phyloP scores from a whole-genome alignment of 1,284 basidiomycete species.

The Ceratobasidium sp. region DNA sequence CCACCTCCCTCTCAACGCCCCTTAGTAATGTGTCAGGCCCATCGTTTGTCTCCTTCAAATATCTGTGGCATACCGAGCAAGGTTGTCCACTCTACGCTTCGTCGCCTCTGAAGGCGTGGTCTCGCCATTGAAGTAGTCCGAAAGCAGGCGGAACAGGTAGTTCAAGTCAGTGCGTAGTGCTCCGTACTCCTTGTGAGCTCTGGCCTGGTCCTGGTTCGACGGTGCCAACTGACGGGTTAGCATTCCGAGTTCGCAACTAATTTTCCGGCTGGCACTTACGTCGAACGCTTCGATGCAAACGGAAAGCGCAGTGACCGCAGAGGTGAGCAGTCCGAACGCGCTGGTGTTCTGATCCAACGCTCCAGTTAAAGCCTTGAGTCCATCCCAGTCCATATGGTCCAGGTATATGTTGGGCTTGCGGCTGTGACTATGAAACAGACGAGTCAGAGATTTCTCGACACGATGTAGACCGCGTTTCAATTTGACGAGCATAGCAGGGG shows the following conservation, averaged over 20 bases:
- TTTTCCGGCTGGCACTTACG: background rate
- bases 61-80: background rate
- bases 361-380: background rate
- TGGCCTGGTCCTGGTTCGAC: background rate
- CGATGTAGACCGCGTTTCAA: too few species aligned
- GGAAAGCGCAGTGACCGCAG: background rate
- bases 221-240: background rate
- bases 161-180: background rate
- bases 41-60: background rate
- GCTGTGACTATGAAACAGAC: too few species aligned
- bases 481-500: too few species aligned
- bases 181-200: background rate
- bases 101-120: background rate
- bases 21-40: background rate
- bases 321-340: background rate
- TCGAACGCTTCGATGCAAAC: background rate
- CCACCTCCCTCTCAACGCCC: background rate
- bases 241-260: background rate
- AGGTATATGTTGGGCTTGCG: background rate
- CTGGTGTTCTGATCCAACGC: background rate
- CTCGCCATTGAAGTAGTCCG: background rate
- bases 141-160: background rate
- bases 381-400: constrained; percentile 1
- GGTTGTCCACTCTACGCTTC: background rate
- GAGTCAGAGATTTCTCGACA: too few species aligned